Base-by-base conservation (phyloP, 78 protist species). In the Dictyostelium citrinum region DNA sequence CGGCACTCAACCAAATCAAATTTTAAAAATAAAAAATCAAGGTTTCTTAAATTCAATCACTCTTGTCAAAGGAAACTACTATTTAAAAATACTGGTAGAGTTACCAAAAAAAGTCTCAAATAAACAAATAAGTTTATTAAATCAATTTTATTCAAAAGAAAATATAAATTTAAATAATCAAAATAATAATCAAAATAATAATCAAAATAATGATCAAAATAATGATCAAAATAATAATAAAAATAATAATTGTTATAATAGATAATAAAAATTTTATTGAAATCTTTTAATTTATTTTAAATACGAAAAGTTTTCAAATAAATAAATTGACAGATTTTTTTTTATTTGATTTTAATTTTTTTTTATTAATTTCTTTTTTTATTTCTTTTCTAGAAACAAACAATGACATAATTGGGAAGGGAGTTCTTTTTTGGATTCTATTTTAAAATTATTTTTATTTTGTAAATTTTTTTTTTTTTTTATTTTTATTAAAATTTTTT, bases 1-100 rank as follows among this genome's bases (percentile, higher is more conserved):
- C 16, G 82, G 91, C 8, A 75, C 91, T 17, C 91, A 85, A 60
- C 91, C 82, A 14, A 58, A 58, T n/a, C 91, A 85, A 76, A 43
- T 85, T 24, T 41, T 85, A 55, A 85, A 85, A 79, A 85, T 85
- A 9, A 85, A 85, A 24, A 70, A 75, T 39, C 91, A 85, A 76
- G 91, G 91, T 17, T 85, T 75, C 51, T 51, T 75, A 20, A 33
- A 33, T 79, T 29, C 51, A 39, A 35, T 8, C 37, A 83, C 51
- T 29, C 7, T 20, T 0, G 51, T 22, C 3, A 85, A 76, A 41
- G 91, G 91, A 24, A 70, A 85, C 41, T 51, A 74, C 64, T 85
- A 60, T 29, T 43, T 85, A 39, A 85, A 85, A 43, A 43, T 85
- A 9, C 29, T 20, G 22, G 76, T 85, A 3, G 46, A 20, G 8